phyloP scores from a whole-genome alignment of 2,329 filamentous ascomycete species.

The Colletotrichum plurivorum region DNA sequence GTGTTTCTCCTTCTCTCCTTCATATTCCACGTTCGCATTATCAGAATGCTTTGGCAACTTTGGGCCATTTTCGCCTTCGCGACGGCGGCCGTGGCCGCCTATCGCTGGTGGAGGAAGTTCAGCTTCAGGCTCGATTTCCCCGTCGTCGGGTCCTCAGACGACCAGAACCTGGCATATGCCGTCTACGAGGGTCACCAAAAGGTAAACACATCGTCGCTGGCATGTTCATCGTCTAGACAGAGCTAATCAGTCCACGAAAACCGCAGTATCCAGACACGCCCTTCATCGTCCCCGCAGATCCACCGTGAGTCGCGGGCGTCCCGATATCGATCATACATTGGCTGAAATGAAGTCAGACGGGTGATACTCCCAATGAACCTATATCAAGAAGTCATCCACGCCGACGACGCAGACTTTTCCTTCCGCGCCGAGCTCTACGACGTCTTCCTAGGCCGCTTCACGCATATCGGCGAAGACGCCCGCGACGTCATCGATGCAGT shows the following conservation, averaged over 20 bases:
- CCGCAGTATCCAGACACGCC: slow-evolving; percentile 27
- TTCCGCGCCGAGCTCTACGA: slow-evolving; percentile 37
- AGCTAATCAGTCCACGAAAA: background rate
- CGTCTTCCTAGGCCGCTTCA: slow-evolving; percentile 39
- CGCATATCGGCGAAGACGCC: slow-evolving; percentile 33
- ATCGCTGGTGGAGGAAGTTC: slow-evolving; percentile 21
- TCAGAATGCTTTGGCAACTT: slow-evolving; percentile 27
- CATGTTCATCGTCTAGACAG: too few species aligned
- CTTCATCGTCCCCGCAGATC: slow-evolving; percentile 28
- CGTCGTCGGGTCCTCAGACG: slow-evolving; percentile 17
- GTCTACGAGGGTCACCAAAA: slow-evolving; percentile 20
- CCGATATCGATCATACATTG: background rate
- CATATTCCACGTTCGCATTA: background rate
- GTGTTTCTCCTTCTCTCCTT: background rate
- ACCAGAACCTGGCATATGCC: slow-evolving; percentile 15
- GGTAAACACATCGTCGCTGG: background rate
- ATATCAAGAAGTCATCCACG: slow-evolving; percentile 33
- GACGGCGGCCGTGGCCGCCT: background rate
- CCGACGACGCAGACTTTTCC: slow-evolving; percentile 24
- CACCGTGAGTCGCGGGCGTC: background rate
- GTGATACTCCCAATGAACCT: slow-evolving; percentile 36
- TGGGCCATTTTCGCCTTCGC: slow-evolving; percentile 7
- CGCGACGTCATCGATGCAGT: slow-evolving; percentile 18
- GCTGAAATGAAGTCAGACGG: slow-evolving; percentile 2
- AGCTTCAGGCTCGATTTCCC: slow-evolving; percentile 15